Evolutionary conservation across 1,139 yeast species (phyloP).

Genomic region (Taphrina sp.): DNA sequence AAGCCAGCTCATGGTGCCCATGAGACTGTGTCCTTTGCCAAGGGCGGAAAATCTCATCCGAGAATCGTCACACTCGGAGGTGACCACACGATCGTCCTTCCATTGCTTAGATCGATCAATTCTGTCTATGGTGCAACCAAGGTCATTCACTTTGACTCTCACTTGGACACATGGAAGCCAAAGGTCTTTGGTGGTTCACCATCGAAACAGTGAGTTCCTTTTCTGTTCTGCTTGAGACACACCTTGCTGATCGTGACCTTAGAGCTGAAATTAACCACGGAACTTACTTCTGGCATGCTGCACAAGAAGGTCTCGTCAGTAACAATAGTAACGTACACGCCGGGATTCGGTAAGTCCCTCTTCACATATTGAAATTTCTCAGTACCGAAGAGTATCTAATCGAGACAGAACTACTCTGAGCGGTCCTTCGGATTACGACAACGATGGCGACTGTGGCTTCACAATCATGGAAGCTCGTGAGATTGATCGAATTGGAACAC

Average conservation of each 20-base stretch:
- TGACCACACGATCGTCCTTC: constrained; percentile 70
- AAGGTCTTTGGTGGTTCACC: constrained; percentile 56
- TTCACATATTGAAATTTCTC: too few species aligned
- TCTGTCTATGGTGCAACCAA: constrained; percentile 62
- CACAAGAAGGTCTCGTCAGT: constrained; percentile 60
- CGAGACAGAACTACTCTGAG: constrained; percentile 69
- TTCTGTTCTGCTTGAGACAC: neutral
- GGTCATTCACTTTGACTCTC: constrained; percentile 57
- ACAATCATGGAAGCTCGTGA: constrained; percentile 66
- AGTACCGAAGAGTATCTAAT: too few species aligned
- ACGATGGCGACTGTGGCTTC: constrained; percentile 65
- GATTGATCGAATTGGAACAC: constrained; percentile 52
- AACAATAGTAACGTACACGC: constrained; percentile 62
- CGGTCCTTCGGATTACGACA: constrained; percentile 61
- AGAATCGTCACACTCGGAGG: constrained; percentile 71
- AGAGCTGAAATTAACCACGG: constrained; percentile 64
- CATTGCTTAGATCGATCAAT: constrained; percentile 63
- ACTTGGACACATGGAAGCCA: constrained; percentile 48
- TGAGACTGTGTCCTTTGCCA: constrained; percentile 10
- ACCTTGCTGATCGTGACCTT: neutral
- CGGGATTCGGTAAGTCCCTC: too few species aligned
- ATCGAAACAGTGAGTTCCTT: constrained; percentile 45
- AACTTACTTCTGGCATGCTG: constrained; percentile 77
- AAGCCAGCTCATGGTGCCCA: constrained; percentile 11
- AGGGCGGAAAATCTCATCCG: constrained; percentile 34